Base-by-base conservation (phyloP, 441 rosid species). In the Populus hybrid region DNA sequence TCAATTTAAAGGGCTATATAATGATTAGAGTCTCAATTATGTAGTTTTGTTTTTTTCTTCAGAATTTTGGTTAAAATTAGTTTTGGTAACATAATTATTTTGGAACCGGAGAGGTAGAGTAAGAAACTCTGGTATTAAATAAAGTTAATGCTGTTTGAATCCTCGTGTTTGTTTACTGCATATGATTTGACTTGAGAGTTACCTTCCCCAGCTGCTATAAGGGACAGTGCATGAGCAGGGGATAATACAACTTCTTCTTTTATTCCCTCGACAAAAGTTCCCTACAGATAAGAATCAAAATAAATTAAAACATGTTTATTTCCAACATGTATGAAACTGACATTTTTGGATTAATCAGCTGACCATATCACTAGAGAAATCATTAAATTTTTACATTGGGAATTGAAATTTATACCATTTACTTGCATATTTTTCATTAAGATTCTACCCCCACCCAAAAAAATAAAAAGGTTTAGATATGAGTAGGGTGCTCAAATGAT, bases 171-270 rank as follows among this genome's bases (percentile, higher is more conserved):
- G 16, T 21, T 75, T 69, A 30, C 76, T 30, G 26, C 74, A 35
- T 72, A 71, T 68, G 61, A 78, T 66, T 80, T 84, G 74, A 70
- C 46, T 80, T 42, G 80, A 73, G 57, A 81, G 57, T 81, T 87
- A 97, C 99, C 99, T 97, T 97, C 99, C 82, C 99, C 99, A 80
- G 99, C 94, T 66, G 99, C 99, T 77, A 97, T 94, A 80, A 97
- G 92, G 75, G 99, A 97, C 72, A 97, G 97, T 46, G 94, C 97
- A 84, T 97, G 99, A 78, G 98, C 99, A 82, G 99, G 97, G 78
- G 99, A 97, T 83, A 97, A 82, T 35, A 97, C 99, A 84, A 94
- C 99, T 91, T 97, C 99, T 85, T 97, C 97, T 90, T 97, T 93
- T 78, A 97, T 81, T 80, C 99, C 99, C 84, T 97, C 99, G 50